phyloP scores from a whole-genome alignment of 1,284 basidiomycete species.

The Cutaneotrichosporon cyanovorans region DNA sequence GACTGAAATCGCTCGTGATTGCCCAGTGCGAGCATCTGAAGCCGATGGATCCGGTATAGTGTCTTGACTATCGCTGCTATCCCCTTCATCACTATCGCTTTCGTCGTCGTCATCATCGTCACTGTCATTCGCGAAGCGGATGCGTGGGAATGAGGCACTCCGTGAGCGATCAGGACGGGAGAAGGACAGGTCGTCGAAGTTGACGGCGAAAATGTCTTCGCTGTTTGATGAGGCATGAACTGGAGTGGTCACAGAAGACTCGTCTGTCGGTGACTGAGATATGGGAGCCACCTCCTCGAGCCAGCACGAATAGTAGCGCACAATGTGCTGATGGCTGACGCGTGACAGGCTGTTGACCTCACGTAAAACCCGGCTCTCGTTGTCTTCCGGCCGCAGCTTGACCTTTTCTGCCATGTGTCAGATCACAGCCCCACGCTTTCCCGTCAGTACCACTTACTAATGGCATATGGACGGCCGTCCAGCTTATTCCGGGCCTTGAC shows the following conservation, averaged over 20 bases:
- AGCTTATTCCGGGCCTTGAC: slow-evolving; percentile 83
- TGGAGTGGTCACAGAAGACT: slow-evolving; percentile 4
- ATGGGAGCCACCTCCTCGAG: slow-evolving; percentile 37
- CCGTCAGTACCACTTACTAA: slow-evolving; percentile 35
- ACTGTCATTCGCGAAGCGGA: slow-evolving; percentile 38
- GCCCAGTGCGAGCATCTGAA: slow-evolving; percentile 4
- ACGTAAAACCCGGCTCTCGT: slow-evolving; percentile 78
- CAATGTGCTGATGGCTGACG: slow-evolving; percentile 81
- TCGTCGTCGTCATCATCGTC: slow-evolving; percentile 35
- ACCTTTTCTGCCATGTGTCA: slow-evolving; percentile 71
- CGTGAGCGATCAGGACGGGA: slow-evolving; percentile 31
- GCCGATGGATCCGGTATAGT: slow-evolving; percentile 32
- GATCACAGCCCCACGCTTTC: no score
- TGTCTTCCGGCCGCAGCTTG: slow-evolving; percentile 66
- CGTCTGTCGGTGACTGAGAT: slow-evolving; percentile 7
- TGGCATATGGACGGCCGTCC: slow-evolving; percentile 46
- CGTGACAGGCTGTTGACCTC: slow-evolving; percentile 85
- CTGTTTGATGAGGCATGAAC: slow-evolving; percentile 12
- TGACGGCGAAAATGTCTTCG: slow-evolving; percentile 38
- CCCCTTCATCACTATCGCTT: slow-evolving; percentile 16
- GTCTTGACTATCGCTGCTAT: slow-evolving; percentile 20
- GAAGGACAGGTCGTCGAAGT: slow-evolving; percentile 39
- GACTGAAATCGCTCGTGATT: slow-evolving; percentile 9
- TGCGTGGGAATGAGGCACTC: slow-evolving; percentile 41
- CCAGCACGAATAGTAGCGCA: slow-evolving; percentile 58